Evolutionary conservation across 768 basidiomycete species (phyloP), one percentile per base, ranked within the genome.

Genomic region (Psilocybe sp.): DNA sequence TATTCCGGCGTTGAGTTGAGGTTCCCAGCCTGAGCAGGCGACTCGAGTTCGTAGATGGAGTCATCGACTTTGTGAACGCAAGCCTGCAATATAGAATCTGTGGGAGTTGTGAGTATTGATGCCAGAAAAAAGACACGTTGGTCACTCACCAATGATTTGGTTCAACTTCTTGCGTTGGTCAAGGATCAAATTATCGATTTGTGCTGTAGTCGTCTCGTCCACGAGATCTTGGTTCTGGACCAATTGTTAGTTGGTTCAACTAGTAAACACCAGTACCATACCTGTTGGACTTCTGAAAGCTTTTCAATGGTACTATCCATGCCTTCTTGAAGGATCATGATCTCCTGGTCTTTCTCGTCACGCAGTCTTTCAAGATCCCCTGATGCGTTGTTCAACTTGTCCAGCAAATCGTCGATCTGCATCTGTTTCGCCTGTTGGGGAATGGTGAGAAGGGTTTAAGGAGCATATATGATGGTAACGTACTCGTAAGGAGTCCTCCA

Each of bases 81-180:
- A 3, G 92, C 90, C 65, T 97, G 92, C 16, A 99, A 74, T 63
- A 98, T 98, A 0, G 96, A 98, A 70, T 99, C 96, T 94, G 36
- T 15, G 15, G 43, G 15, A 46, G 46, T 28, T n/a, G 44, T 53
- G 45, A 48, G 53, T 53, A 36, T 63, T 16, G 64, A 46, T 28
- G 18, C 28, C 18, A 35, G 19, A 33, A 47, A 43, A 16, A 43
- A 34, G 40, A 40, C 23, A 45, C 14, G 46, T 32, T n/a, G 2
- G 38, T 28, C 19, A 39, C 61, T 47, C 51, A 91, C 92, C 91
- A 61, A 99, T 98, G 64, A 99, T 95, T 60, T 92, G 81, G 69
- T 99, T 98, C 57, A 99, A 76, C 70, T 98, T 96, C 78, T 98
- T 98, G 65, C 94, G 83, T 65, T 96, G 89, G 63, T 99, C 97